phyloP scores from a whole-genome alignment of 768 basidiomycete species.

The Collybiopsis luxurians region DNA sequence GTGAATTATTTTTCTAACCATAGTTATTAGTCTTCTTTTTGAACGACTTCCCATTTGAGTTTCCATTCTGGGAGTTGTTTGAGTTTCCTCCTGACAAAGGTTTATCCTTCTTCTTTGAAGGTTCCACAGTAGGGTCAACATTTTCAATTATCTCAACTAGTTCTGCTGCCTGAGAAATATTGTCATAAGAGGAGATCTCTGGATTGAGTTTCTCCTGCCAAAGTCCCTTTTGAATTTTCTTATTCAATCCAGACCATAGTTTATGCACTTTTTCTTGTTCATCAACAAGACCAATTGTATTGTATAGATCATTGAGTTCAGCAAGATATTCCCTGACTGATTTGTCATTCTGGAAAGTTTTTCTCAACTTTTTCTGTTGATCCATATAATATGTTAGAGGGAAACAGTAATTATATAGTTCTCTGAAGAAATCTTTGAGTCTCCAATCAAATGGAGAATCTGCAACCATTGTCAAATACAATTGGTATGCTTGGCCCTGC shows the following conservation, averaged over 20 bases:
- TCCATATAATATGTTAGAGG: slow-evolving; percentile 22
- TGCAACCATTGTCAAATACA: not conserved
- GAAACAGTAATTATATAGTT: slow-evolving; percentile 5
- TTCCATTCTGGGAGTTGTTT: no score
- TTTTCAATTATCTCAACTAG: slow-evolving; percentile 23
- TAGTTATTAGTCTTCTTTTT: no score
- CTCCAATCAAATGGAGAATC: slow-evolving; percentile 5
- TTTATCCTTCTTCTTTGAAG: no score
- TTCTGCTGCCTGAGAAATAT: slow-evolving; percentile 23
- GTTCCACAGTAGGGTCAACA: not conserved
- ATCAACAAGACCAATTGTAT: slow-evolving; percentile 4
- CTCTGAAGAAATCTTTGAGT: not conserved
- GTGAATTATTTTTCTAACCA: no score
- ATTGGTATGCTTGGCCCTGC: not conserved
- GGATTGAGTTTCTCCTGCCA: slow-evolving; percentile 25
- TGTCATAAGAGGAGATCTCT: slow-evolving; percentile 20
- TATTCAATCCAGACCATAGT: slow-evolving; percentile 9
- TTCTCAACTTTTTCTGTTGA: slow-evolving; percentile 6
- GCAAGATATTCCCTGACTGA: slow-evolving; percentile 27
- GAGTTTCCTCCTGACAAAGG: no score
- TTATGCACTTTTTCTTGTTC: slow-evolving; percentile 6
- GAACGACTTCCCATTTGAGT: no score
- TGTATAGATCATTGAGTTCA: slow-evolving; percentile 20
- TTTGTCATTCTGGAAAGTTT: slow-evolving; percentile 16
- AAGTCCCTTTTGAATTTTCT: slow-evolving; percentile 24